Conservation (phyloP, 305 asterid genomes). For the Striga hermonthica region DNA sequence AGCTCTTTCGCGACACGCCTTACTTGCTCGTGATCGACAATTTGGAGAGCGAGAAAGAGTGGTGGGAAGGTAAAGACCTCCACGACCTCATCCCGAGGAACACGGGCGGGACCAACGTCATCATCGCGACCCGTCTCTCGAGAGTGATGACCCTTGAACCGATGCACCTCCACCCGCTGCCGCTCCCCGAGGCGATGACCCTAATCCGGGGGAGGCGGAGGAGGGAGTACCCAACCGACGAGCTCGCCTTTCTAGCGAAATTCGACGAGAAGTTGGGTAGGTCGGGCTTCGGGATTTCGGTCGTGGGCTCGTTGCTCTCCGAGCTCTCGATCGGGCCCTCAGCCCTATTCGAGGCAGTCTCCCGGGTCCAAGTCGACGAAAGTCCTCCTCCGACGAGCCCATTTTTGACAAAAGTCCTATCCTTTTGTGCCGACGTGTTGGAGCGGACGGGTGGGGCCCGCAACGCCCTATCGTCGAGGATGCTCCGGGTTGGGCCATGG, state of each 20-base stretch:
- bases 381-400: conserved; percentile 35
- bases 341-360: conserved; percentile 63
- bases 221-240: conserved; percentile 53
- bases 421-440: conserved; percentile 49
- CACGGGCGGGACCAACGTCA: conserved; percentile 83
- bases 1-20: conserved; percentile 84
- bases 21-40: conserved; percentile 74
- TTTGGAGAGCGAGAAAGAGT: conserved; percentile 76
- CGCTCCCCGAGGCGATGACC: conserved; percentile 56
- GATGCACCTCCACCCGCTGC: conserved; percentile 63
- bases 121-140: conserved; percentile 67
- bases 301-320: conserved; percentile 65
- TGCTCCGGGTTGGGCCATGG: conserved; percentile 88
- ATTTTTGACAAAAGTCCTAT: conserved; percentile 54
- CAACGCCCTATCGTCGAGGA: conserved; percentile 51
- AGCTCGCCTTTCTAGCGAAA: conserved; percentile 56
- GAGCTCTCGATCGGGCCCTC: conserved; percentile 68
- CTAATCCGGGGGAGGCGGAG: conserved; percentile 58
- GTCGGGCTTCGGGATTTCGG: conserved; percentile 65
- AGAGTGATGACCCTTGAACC: conserved; percentile 64
- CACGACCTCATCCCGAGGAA: conserved; percentile 82
- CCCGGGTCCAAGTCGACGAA: conserved; percentile 50
- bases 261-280: conserved; percentile 61
- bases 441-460: conserved; percentile 44
- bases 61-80: conserved; percentile 97